Evolutionary conservation across 192 early-diverging fungal genomes (phyloP).

Genomic region (Backusella circina): DNA sequence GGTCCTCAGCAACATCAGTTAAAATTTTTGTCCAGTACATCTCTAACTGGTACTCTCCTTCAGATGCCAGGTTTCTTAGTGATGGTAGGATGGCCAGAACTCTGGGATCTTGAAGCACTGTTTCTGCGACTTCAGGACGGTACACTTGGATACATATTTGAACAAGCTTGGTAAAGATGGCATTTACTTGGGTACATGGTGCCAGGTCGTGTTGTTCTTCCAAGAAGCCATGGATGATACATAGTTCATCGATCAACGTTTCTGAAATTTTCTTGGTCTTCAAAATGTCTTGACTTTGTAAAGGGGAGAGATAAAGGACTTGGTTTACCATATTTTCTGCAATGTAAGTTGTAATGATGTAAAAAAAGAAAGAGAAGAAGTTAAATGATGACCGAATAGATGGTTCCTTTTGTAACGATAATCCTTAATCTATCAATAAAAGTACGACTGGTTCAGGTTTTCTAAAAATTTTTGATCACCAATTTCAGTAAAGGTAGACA

Average conservation of each 20-base stretch:
- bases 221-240: not conserved
- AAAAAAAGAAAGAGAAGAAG: not conserved
- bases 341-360: not conserved
- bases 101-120: not conserved
- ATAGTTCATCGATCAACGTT: not conserved
- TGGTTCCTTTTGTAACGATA: not conserved
- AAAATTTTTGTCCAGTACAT: slow-evolving; percentile 9
- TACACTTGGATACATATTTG: slow-evolving; percentile 11
- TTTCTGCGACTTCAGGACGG: not conserved
- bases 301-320: not conserved
- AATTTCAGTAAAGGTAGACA: not conserved
- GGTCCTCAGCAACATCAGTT: not conserved
- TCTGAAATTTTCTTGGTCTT: not conserved
- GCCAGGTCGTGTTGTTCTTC: not conserved
- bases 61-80: slow-evolving; percentile 14
- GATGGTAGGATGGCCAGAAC: not conserved
- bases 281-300: not conserved
- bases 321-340: not conserved
- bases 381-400: not conserved
- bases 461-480: not conserved
- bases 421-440: not conserved
- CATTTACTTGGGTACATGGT: slow-evolving; percentile 12
- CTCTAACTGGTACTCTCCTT: slow-evolving; percentile 24
- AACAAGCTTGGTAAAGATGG: slow-evolving; percentile 21
- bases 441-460: not conserved